These are phyloP conservation scores for Fusarium sarcochroum DNA, from an alignment of 2,329 filamentous ascomycete genomes.

Conservation along the genomic window DNA sequence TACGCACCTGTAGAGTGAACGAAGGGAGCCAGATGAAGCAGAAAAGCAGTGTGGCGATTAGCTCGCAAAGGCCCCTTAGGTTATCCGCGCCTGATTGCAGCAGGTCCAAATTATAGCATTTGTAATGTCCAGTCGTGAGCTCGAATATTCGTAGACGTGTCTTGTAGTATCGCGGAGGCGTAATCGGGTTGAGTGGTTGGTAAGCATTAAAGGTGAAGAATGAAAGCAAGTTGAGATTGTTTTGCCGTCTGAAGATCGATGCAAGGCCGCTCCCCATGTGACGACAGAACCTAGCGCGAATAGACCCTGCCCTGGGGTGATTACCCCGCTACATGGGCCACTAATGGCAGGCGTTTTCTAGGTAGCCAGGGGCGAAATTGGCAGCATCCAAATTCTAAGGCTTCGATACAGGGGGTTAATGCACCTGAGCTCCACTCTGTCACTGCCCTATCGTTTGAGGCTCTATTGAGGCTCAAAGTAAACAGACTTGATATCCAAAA, in stretches of 20 bases:
- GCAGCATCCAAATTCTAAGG: slow-evolving; percentile 18
- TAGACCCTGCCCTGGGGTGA: slow-evolving; percentile 36
- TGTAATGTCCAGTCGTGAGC: slow-evolving; percentile 2
- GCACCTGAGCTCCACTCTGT: slow-evolving; percentile 14
- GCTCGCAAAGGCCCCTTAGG: slow-evolving; percentile 11
- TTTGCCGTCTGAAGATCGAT: slow-evolving; percentile 26
- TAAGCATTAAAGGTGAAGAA: slow-evolving; percentile 19
- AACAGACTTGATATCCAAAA: background rate
- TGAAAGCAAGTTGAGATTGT: slow-evolving; percentile 21
- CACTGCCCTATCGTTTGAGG: too few relatives aligned
- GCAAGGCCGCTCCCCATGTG: slow-evolving; percentile 40
- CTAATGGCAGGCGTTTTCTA: slow-evolving; percentile 20
- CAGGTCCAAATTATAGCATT: slow-evolving; percentile 13
- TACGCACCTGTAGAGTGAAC: slow-evolving; percentile 15
- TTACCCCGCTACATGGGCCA: slow-evolving; percentile 35
- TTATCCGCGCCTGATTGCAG: slow-evolving; percentile 17
- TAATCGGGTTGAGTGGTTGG: slow-evolving; percentile 5
- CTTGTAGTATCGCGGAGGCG: background rate
- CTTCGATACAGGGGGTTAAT: slow-evolving; percentile 20
- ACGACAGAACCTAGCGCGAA: slow-evolving; percentile 29
- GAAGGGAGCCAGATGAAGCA: slow-evolving; percentile 4
- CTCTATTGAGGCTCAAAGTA: slow-evolving; percentile 1
- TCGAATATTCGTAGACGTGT: slow-evolving; percentile 13
- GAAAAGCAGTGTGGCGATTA: slow-evolving; percentile 34
- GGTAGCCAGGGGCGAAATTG: slow-evolving; percentile 2